These are phyloP conservation scores for Bryum argenteum DNA, from an alignment of 225 moss, liverwort and hornwort species.

Conservation along the genomic window DNA sequence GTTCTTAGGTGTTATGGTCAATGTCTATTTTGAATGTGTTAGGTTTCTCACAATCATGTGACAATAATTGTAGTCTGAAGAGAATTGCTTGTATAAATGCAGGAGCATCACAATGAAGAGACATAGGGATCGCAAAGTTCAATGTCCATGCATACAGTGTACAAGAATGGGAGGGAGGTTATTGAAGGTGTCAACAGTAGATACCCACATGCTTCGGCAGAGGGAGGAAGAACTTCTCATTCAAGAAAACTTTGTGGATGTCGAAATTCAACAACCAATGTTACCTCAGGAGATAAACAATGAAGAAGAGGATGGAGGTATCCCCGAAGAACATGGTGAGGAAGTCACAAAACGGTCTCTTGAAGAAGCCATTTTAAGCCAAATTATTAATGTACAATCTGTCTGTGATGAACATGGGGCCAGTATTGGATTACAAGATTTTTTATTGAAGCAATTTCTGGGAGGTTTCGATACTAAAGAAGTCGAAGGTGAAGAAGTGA, in stretches of 20 bases:
- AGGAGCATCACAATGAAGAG: background rate
- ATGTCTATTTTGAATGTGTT: too few relatives aligned
- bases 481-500: background rate
- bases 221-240: background rate
- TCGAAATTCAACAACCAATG: too few relatives aligned
- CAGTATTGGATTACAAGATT: background rate
- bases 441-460: background rate
- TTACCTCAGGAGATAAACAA: too few relatives aligned
- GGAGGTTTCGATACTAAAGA: background rate
- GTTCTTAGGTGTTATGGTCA: too few relatives aligned
- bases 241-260: background rate
- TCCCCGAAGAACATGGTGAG: background rate
- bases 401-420: slow-evolving; percentile 1
- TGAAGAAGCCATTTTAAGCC: background rate
- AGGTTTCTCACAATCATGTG: too few relatives aligned
- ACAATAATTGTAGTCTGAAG: too few relatives aligned
- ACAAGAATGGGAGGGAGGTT: background rate
- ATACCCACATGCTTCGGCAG: background rate
- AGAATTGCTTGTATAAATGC: background rate
- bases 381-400: slow-evolving; percentile 7
- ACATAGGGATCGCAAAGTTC: background rate
- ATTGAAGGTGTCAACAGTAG: background rate
- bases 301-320: background rate
- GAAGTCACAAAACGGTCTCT: background rate
- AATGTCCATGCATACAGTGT: background rate